Evolutionary conservation across 2,329 filamentous ascomycete species (phyloP).

Genomic region (Bipolaris zeicola): DNA sequence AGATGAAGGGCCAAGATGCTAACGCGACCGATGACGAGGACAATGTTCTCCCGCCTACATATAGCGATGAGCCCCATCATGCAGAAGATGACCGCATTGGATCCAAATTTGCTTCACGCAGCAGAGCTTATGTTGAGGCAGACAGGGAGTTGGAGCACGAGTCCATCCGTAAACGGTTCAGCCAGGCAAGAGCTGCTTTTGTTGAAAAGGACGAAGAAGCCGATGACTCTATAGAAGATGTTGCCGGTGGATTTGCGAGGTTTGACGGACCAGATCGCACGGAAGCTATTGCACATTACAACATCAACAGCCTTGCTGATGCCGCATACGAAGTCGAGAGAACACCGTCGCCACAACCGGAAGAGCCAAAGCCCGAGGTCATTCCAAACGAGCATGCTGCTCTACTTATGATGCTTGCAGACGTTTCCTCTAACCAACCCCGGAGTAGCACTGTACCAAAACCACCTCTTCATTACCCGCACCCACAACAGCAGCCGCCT

Average conservation of each 20-base stretch:
- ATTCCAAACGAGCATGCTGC: conserved; percentile 52
- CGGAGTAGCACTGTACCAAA: conserved; percentile 7
- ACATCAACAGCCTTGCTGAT: conserved; percentile 43
- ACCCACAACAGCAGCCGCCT: conserved; percentile 13
- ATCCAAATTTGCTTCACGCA: conserved; percentile 49
- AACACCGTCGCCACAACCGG: conserved; percentile 28
- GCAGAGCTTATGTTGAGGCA: conserved; percentile 49
- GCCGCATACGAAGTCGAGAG: conserved; percentile 46
- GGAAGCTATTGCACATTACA: conserved; percentile 47
- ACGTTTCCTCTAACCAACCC: conserved; percentile 39
- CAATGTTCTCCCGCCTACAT: conserved; percentile 42
- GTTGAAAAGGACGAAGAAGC: conserved; percentile 39
- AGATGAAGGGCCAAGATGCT: conserved; percentile 41
- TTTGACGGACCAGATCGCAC: conserved; percentile 51
- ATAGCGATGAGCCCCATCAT: conserved; percentile 33
- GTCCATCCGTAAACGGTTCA: conserved; percentile 31
- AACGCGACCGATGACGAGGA: conserved; percentile 52
- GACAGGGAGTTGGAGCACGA: conserved; percentile 45
- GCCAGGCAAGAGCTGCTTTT: conserved; percentile 29
- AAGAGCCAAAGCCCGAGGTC: conserved; percentile 20
- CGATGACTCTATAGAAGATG: conserved; percentile 38
- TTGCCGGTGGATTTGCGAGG: conserved; percentile 47
- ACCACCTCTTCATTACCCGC: conserved; percentile 6
- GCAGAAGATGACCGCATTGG: conserved; percentile 34
- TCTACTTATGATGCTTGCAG: conserved; percentile 48